A percentile compares a stretch with the other conserved stretches of the same genome.
Conservation (phyloP, 176 grass and related monocot species). For the Aegilops bicornis region DNA sequence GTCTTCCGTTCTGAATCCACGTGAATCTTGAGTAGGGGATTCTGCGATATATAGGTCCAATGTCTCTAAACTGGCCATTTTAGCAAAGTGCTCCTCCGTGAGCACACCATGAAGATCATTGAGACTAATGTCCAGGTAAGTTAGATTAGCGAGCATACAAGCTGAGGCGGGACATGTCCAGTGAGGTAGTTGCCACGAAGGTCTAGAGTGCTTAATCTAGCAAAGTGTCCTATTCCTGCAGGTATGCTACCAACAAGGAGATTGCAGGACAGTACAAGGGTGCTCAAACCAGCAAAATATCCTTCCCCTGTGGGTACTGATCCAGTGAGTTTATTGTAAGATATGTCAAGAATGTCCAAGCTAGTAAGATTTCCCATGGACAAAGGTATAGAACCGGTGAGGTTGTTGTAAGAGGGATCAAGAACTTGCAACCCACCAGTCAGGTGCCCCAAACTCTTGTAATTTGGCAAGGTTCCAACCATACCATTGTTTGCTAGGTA, state of each 20-base stretch:
- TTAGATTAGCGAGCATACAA: not conserved
- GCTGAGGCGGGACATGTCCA: not conserved
- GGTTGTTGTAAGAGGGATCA: not conserved
- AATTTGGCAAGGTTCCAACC: constrained; percentile 1
- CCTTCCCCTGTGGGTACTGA: not conserved
- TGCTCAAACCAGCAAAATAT: not conserved
- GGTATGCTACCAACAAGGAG: not conserved
- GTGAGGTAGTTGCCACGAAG: not conserved
- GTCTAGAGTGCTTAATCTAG: constrained; percentile 1
- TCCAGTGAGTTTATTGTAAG: constrained; percentile 9
- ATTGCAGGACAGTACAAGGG: not conserved
- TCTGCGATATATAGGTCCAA: not conserved
- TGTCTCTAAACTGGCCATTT: not conserved
- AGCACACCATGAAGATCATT: constrained; percentile 22
- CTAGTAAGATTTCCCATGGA: not conserved
- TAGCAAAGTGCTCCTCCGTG: not conserved
- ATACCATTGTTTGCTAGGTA: constrained; percentile 5
- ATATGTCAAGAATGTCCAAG: not conserved
- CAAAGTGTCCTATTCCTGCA: not conserved
- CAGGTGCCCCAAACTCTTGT: not conserved
- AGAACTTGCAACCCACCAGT: not conserved
- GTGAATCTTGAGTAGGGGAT: not conserved
- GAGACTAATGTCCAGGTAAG: not conserved
- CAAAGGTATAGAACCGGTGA: not conserved
- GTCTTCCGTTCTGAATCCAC: constrained; percentile 13